Conservation (phyloP, 495 filamentous ascomycete species). For the Entonaema liquescens region DNA sequence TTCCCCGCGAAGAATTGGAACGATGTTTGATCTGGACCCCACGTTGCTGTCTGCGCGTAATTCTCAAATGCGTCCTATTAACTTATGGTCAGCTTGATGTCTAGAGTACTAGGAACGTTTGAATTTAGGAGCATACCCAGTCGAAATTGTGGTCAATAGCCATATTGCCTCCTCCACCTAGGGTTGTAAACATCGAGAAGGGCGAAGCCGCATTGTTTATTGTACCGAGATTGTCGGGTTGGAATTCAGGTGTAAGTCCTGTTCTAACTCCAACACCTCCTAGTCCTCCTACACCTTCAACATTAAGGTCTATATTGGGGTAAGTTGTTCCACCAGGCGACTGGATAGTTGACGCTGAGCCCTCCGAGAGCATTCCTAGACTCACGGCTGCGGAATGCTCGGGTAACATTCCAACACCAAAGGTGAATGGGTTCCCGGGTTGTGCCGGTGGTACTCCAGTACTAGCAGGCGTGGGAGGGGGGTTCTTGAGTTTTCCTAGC, state of each 20-base stretch:
- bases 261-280: slow-evolving; percentile 42
- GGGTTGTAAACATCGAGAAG: slow-evolving; percentile 56
- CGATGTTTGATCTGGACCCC: slow-evolving; percentile 53
- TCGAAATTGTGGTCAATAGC: slow-evolving; percentile 69
- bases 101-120: not conserved
- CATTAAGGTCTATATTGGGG: slow-evolving; percentile 44
- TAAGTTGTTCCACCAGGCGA: slow-evolving; percentile 53
- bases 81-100: slow-evolving; percentile 13
- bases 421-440: slow-evolving; percentile 41
- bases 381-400: slow-evolving; percentile 83
- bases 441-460: slow-evolving; percentile 40
- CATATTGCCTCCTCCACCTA: slow-evolving; percentile 52
- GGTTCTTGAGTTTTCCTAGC: slow-evolving; percentile 72
- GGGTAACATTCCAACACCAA: slow-evolving; percentile 54
- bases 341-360: slow-evolving; percentile 64
- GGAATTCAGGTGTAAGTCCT: slow-evolving; percentile 57
- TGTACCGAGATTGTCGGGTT: slow-evolving; percentile 62
- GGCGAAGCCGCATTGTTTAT: slow-evolving; percentile 64
- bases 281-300: not conserved
- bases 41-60: slow-evolving; percentile 58
- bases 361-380: slow-evolving; percentile 77
- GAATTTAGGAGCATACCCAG: slow-evolving; percentile 68
- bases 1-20: slow-evolving; percentile 59
- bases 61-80: slow-evolving; percentile 59
- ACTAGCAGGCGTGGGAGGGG: slow-evolving; percentile 26